These are phyloP conservation scores for Solanum chilense DNA, from an alignment of 257 asterid genomes.

Conservation along the genomic window DNA sequence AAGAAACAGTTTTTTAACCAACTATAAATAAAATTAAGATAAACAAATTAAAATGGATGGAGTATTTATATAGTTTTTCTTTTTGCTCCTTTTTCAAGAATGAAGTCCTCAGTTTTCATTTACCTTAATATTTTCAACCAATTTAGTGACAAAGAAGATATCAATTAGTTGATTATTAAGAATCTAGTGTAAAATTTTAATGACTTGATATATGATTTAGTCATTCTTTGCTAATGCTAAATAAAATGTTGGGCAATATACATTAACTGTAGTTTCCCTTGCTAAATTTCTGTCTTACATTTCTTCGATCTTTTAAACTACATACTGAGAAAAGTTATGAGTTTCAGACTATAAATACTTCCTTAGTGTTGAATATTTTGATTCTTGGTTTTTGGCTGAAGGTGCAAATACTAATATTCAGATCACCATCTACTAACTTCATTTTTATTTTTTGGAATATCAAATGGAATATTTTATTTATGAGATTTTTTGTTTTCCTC, in stretches of 20 bases:
- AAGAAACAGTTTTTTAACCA: too few species aligned
- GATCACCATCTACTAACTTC: not conserved
- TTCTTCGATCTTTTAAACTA: too few species aligned
- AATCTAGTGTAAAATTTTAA: too few species aligned
- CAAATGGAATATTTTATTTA: not conserved
- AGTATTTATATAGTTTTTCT: not conserved
- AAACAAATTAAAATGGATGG: not conserved
- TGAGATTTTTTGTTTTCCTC: not conserved
- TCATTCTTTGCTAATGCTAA: too few species aligned
- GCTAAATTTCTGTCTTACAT: too few species aligned
- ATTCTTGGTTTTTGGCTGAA: not conserved
- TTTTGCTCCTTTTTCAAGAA: not conserved
- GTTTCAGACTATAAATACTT: too few species aligned
- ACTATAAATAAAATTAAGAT: not conserved
- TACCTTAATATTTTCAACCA: not conserved
- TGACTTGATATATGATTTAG: too few species aligned
- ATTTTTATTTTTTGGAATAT: not conserved
- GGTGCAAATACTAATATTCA: not conserved
- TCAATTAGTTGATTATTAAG: too few species aligned
- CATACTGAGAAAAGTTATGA: too few species aligned
- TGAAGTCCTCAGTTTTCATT: not conserved
- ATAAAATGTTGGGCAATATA: too few species aligned
- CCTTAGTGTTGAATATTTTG: not conserved
- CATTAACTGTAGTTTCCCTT: too few species aligned
- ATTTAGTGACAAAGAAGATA: too few species aligned